phyloP scores from a whole-genome alignment of 371 early-diverging fungal species.

The Massospora cicadina region DNA sequence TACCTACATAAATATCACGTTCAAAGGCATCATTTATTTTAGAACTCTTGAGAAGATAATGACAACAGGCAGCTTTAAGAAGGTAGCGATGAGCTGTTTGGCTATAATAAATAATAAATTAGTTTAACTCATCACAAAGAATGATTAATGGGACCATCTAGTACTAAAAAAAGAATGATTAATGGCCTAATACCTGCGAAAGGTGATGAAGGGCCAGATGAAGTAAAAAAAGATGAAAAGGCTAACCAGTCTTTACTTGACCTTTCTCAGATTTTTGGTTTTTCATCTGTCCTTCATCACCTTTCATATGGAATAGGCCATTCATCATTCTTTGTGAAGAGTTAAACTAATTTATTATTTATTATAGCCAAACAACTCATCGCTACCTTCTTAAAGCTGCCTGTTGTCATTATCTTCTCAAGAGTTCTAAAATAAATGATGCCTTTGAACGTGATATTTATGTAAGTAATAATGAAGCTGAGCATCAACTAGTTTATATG shows the following conservation, averaged over 20 bases:
- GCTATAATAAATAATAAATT: constrained; percentile 30
- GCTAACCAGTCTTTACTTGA: constrained; percentile 12
- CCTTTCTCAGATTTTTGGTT: constrained; percentile 10
- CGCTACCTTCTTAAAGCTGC: constrained; percentile 31
- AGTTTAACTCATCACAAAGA: constrained; percentile 39
- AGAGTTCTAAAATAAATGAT: constrained; percentile 49
- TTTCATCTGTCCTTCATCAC: constrained; percentile 28
- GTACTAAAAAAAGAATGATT: too few relatives aligned
- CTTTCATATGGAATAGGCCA: constrained; percentile 34
- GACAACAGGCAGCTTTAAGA: constrained; percentile 41
- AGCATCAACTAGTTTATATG: constrained; percentile 73
- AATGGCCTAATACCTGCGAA: constrained; percentile 36
- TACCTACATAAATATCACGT: constrained; percentile 31
- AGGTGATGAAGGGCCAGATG: constrained; percentile 32
- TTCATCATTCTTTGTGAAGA: constrained; percentile 43
- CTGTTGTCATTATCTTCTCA: constrained; percentile 38
- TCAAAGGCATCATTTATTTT: constrained; percentile 60
- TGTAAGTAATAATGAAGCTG: constrained; percentile 39
- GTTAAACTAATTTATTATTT: constrained; percentile 37
- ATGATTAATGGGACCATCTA: too few relatives aligned
- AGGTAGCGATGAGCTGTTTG: constrained; percentile 19
- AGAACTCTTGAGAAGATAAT: constrained; percentile 35
- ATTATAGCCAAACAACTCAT: constrained; percentile 19
- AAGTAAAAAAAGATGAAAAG: constrained; percentile 15
- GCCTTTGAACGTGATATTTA: constrained; percentile 51